Evolutionary conservation across 371 early-diverging fungal species (phyloP), one percentile per base, ranked within the genome.

Genomic region (Phascolomyces articulosus): DNA sequence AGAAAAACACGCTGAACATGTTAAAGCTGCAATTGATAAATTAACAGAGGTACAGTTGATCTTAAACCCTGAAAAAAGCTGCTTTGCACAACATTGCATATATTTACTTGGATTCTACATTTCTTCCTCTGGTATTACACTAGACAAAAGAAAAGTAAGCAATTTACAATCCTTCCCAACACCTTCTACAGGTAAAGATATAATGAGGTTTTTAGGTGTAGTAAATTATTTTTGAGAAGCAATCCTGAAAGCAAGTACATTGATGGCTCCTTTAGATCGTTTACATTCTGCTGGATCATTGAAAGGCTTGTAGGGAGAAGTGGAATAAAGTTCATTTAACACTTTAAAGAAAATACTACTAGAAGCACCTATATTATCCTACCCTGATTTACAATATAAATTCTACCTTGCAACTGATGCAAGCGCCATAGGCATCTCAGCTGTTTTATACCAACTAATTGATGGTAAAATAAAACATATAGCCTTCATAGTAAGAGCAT

Each of bases 361-460:
- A 0, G 18, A 41, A 49, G 54, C 40, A 48, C 56, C 69, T 18
- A 40, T 57, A 3, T 29, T 71, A n/a, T n/a, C 23, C 18, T 41
- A 47, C n/a, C 77, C 81, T 1, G 70, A 83, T 20, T 60, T 73
- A 2, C 40, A 9, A 0, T 26, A 63, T 1, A 68, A 67, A 2
- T 78, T 81, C 49, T 64, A 62, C 24, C 55, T 83, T 0, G 77
- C 74, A 4, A 76, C 78, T 0, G 80, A 85, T 64, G 78, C 82
- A 0, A 80, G 79, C 0, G 67, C 77, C 38, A 44, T 47, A 11
- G 80, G 75, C 8, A 76, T 78, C 34, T 79, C 76, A 16, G 73
- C 71, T 40, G 69, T 66, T 0, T 41, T 85, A n/a, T 72, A 44
- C 48, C 70, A 76, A 54, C 58, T 44, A 1, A 63, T 47, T 6